Conservation (phyloP, 345 rosid genomes). For the Diplotaxis tenuifolia region DNA sequence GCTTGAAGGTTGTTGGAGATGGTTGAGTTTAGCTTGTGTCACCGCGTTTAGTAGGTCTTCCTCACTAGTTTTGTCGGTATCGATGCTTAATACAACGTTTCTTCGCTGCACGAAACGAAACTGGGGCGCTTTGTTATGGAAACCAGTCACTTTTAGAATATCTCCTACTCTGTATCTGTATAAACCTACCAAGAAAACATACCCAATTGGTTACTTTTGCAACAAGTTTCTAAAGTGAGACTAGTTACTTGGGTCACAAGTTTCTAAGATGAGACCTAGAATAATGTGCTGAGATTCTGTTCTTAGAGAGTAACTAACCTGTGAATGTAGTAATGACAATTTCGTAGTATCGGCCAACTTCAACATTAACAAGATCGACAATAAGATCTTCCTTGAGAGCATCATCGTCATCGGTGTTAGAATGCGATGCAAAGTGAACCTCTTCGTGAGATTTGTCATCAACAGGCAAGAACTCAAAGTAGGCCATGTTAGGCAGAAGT, state of each 20-base stretch:
- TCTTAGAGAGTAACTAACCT: constrained; percentile 42
- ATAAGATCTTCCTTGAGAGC: constrained; percentile 46
- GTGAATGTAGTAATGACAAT: constrained; percentile 88
- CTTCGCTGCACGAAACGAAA: constrained; percentile 77
- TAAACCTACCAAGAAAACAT: constrained; percentile 46
- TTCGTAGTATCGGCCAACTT: constrained; percentile 71
- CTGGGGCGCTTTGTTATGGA: constrained; percentile 83
- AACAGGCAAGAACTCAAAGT: constrained; percentile 80
- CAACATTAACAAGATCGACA: constrained; percentile 74
- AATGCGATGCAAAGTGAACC: constrained; percentile 22
- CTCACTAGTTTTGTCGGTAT: constrained; percentile 88
- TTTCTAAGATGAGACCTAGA: neutral
- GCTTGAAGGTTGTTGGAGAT: constrained; percentile 59
- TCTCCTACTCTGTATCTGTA: constrained; percentile 90
- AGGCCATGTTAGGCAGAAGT: constrained; percentile 90
- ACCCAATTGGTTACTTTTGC: constrained; percentile 8
- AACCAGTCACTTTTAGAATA: constrained; percentile 75
- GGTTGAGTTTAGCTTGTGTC: constrained; percentile 59
- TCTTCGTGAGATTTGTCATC: constrained; percentile 48
- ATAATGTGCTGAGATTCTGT: neutral
- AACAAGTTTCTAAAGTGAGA: neutral
- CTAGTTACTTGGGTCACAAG: too few relatives aligned
- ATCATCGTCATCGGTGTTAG: constrained; percentile 46
- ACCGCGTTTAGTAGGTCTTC: constrained; percentile 85
- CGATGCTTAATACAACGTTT: constrained; percentile 82